phyloP scores from a whole-genome alignment of 2,329 filamentous ascomycete species.

The Fusarium sp. region DNA sequence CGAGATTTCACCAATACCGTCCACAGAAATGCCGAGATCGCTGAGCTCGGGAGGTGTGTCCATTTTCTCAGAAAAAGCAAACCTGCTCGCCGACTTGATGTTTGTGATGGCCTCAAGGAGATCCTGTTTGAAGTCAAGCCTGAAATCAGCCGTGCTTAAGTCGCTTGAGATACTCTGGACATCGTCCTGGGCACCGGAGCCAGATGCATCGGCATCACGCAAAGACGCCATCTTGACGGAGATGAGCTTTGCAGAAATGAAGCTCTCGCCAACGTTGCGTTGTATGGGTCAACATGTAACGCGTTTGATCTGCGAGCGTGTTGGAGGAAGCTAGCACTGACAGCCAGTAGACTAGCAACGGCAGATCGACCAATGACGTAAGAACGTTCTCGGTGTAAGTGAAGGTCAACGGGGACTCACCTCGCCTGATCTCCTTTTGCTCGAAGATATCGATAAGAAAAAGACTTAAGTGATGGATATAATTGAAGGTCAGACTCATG shows the following conservation, averaged over 20 bases:
- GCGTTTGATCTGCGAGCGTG: too few species aligned
- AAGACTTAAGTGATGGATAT: too few species aligned
- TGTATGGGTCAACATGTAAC: neutral
- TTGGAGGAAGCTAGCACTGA: neutral
- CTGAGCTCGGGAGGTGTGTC: too few species aligned
- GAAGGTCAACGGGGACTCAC: neutral
- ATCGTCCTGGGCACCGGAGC: neutral
- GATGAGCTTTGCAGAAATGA: neutral
- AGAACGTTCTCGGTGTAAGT: neutral
- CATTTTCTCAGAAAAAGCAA: too few species aligned
- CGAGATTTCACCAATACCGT: neutral
- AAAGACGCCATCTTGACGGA: neutral
- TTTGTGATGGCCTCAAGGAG: constrained; percentile 7
- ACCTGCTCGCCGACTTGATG: neutral
- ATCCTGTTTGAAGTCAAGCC: neutral
- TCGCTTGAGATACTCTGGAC: neutral
- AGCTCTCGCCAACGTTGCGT: neutral
- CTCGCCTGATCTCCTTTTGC: too few species aligned
- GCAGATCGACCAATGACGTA: neutral
- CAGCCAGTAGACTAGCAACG: neutral
- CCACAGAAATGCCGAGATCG: too few species aligned
- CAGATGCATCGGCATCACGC: neutral
- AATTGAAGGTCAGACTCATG: too few species aligned
- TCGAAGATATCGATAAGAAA: too few species aligned
- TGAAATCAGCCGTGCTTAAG: constrained; percentile 2